Base-by-base conservation (phyloP, 345 rosid genomes). In the Boechera stricta region DNA sequence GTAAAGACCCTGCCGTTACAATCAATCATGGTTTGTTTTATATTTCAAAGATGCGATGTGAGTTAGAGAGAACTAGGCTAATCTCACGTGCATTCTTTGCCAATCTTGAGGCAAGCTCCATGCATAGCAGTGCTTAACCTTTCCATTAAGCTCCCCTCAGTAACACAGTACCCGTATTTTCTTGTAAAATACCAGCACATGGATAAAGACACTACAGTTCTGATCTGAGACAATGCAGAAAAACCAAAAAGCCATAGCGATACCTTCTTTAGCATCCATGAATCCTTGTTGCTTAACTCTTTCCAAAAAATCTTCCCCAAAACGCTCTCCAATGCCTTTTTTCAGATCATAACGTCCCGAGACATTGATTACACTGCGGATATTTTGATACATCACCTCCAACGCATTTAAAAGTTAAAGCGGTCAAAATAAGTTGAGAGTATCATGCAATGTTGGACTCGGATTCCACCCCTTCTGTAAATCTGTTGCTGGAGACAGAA, bases 301-400 rank as follows among this genome's bases (percentile, higher is more conserved):
- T 31, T 31, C 4, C 4, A 31, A 0, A 31, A 31, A 31, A 31
- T 31, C 32, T 31, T 31, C 32, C 4, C 4, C 32, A 26, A 90
- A 56, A 57, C 95, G 97, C 62, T 87, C 88, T 67, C 63, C 80
- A 15, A 92, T 85, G 58, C 97, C 97, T 28, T 61, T 80, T 64
- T 84, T 84, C 72, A 92, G 65, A 80, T 94, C 78, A 79, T 88
- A 92, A 45, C 95, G 91, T 65, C 97, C 95, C 35, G 97, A 31
- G 32, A 31, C 4, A 31, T 31, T 31, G 32, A 31, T 31, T 31
- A 31, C 32, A 4, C 4, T 31, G 32, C 5, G 32, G 32, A 31
- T 31, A 31, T 35, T 1, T 1, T 35, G 38, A 35, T 35, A 35
- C 8, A 6, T 33, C 35, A 33, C 0, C 35, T 33, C 6, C 35